phyloP scores from a whole-genome alignment of 2,329 filamentous ascomycete genomes.

The Aspergillus ruber region DNA sequence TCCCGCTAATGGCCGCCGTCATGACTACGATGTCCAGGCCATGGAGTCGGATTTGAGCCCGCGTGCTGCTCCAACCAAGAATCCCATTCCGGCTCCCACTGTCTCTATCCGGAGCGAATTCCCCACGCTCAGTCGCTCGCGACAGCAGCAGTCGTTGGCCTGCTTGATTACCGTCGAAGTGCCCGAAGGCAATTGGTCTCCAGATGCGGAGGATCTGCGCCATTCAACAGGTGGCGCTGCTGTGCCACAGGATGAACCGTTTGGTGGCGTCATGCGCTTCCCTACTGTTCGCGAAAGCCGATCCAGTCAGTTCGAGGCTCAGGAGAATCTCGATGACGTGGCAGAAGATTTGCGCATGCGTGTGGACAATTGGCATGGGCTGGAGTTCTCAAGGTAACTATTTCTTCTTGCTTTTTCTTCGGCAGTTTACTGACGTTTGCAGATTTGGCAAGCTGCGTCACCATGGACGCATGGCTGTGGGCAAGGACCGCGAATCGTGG shows the following conservation, averaged over 20 bases:
- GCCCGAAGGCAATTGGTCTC: constrained; percentile 82
- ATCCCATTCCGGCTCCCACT: constrained; percentile 81
- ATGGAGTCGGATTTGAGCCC: constrained; percentile 83
- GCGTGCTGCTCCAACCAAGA: constrained; percentile 60
- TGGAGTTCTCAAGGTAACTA: constrained; percentile 73
- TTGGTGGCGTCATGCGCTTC: constrained; percentile 41
- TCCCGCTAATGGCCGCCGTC: constrained; percentile 60
- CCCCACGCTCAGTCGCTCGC: constrained; percentile 82
- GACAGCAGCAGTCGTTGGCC: constrained; percentile 89
- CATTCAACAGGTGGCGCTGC: constrained; percentile 46
- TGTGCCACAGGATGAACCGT: constrained; percentile 45
- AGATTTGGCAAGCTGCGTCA: constrained; percentile 88
- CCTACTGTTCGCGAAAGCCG: constrained; percentile 45
- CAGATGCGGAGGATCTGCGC: constrained; percentile 72
- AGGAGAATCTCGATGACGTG: constrained; percentile 72
- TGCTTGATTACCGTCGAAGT: constrained; percentile 93
- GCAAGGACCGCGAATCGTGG: constrained; percentile 94
- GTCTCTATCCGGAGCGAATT: constrained; percentile 98
- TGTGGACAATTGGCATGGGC: constrained; percentile 98
- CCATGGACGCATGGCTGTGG: constrained; percentile 83
- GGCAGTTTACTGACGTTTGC: constrained; percentile 1
- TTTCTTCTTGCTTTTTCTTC: background rate
- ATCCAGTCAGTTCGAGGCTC: constrained; percentile 66
- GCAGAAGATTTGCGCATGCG: constrained; percentile 76
- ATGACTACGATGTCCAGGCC: constrained; percentile 93